A percentile compares a stretch with the other conserved stretches of the same genome.
These are phyloP conservation scores for Ascochyta clinopodiicola DNA, from an alignment of 2,329 filamentous ascomycete genomes.

Conservation along the genomic window DNA sequence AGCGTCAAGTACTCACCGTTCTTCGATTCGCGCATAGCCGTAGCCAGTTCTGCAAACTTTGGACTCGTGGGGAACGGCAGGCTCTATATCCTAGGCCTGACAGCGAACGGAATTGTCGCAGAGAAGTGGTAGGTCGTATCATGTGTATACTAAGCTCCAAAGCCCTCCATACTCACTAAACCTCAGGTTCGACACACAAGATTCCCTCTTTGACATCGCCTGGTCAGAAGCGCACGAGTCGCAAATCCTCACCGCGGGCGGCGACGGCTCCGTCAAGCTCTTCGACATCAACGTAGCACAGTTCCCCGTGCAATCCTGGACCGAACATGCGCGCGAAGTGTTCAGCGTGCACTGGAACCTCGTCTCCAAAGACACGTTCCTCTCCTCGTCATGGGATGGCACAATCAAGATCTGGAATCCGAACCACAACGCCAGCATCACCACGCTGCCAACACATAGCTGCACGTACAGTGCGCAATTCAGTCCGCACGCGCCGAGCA, in stretches of 20 bases:
- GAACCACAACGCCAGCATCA: constrained; percentile 72
- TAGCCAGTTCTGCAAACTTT: constrained; percentile 91
- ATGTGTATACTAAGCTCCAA: not conserved
- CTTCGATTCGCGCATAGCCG: constrained; percentile 92
- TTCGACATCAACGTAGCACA: constrained; percentile 83
- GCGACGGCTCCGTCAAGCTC: constrained; percentile 92
- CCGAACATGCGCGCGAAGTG: constrained; percentile 91
- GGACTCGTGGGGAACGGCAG: constrained; percentile 96
- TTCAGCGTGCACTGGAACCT: constrained; percentile 95
- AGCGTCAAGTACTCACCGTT: constrained; percentile 98
- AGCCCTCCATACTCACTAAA: constrained; percentile 10
- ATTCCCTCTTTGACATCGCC: constrained; percentile 90
- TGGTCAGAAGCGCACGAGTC: constrained; percentile 98
- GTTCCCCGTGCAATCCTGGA: constrained; percentile 90
- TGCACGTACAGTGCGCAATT: constrained; percentile 96
- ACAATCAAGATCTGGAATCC: constrained; percentile 97
- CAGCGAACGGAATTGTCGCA: constrained; percentile 79
- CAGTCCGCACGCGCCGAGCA: constrained; percentile 82
- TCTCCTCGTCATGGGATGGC: constrained; percentile 94
- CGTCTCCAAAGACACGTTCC: constrained; percentile 86
- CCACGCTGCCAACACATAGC: constrained; percentile 86
- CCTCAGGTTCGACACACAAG: constrained; percentile 89
- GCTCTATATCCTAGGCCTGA: constrained; percentile 82
- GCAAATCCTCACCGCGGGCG: constrained; percentile 85
- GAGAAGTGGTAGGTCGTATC: constrained; percentile 72